phyloP scores from a whole-genome alignment of 805 yeast genomes.

The Yamadazyma phyllophila region DNA sequence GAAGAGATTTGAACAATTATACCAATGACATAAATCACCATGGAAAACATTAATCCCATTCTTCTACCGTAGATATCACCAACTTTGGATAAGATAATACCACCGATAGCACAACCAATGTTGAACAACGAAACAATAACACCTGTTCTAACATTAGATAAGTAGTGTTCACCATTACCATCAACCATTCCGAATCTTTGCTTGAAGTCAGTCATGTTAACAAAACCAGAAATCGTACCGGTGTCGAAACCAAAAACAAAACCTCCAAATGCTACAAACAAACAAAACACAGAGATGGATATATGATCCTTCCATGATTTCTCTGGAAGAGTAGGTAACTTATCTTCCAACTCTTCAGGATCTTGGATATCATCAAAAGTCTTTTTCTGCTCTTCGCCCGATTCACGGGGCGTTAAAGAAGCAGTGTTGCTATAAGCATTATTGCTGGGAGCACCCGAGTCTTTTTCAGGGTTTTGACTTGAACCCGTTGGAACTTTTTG shows the following conservation, averaged over 20 bases:
- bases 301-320: slow-evolving; percentile 33
- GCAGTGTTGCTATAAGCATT: neutral
- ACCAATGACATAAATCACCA: slow-evolving; percentile 60
- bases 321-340: slow-evolving; percentile 19
- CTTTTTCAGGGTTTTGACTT: neutral
- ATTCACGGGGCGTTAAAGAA: slow-evolving; percentile 1
- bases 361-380: neutral
- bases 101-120: slow-evolving; percentile 73
- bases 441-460: neutral
- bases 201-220: slow-evolving; percentile 58
- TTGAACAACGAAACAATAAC: slow-evolving; percentile 57
- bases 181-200: slow-evolving; percentile 49
- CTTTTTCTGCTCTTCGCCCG: neutral
- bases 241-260: slow-evolving; percentile 78
- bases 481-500: neutral
- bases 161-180: slow-evolving; percentile 37
- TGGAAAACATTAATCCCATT: slow-evolving; percentile 50
- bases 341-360: slow-evolving; percentile 6
- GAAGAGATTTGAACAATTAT: slow-evolving; percentile 60
- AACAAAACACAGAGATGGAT: slow-evolving; percentile 41
- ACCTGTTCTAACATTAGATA: slow-evolving; percentile 51
- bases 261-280: slow-evolving; percentile 72
- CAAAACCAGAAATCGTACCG: slow-evolving; percentile 73
- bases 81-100: slow-evolving; percentile 52
- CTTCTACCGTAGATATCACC: slow-evolving; percentile 65